Evolutionary conservation across 2,329 filamentous ascomycete species (phyloP), one percentile per base, ranked within the genome.

Genomic region (Teratosphaeria epicoccoides): DNA sequence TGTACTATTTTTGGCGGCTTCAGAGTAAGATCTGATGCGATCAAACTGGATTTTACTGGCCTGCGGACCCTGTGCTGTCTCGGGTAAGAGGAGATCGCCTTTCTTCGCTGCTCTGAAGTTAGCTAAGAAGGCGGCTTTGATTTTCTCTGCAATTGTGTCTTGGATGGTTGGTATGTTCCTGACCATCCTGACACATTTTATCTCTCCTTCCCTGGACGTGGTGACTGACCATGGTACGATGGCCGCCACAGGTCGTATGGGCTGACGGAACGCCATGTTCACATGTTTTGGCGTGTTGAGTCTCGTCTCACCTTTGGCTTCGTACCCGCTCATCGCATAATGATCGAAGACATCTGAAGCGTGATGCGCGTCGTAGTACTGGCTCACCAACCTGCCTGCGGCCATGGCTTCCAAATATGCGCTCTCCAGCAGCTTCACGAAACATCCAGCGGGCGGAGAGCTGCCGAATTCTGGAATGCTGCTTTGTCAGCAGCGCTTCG

Each of bases 41-140:
- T 73, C 71, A 59, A 74, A 73, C 61, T 79, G 76, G 5, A 69
- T 61, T 55, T 72, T 68, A 57, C 78, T 76, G 4, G 73, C 78
- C 61, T 87, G 83, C 0, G 85, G 85, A 0, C 85, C 85, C 62
- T 87, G 84, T 69, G 82, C 84, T 0, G 84, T 87, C 37, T 72
- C 74, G 56, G 82, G 77, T 3, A 77, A 73, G 61, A 86, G 87
- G 0, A 83, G 84, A 61, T 88, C 79, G 46, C 85, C 85, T 46
- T 81, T 78, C 59, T 77, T 82, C 20, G 78, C 76, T 17, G 73
- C 71, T 56, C 76, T 74, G 52, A 84, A 72, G 53, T n/a, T n/a
- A n/a, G n/a, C n/a, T n/a, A n/a, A n/a, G n/a, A n/a, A n/a, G n/a
- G n/a, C n/a, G n/a, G n/a, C n/a, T n/a, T n/a, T n/a, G n/a, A n/a